Conservation (phyloP, 2,329 filamentous ascomycete genomes). For the Diplodia mutila region DNA sequence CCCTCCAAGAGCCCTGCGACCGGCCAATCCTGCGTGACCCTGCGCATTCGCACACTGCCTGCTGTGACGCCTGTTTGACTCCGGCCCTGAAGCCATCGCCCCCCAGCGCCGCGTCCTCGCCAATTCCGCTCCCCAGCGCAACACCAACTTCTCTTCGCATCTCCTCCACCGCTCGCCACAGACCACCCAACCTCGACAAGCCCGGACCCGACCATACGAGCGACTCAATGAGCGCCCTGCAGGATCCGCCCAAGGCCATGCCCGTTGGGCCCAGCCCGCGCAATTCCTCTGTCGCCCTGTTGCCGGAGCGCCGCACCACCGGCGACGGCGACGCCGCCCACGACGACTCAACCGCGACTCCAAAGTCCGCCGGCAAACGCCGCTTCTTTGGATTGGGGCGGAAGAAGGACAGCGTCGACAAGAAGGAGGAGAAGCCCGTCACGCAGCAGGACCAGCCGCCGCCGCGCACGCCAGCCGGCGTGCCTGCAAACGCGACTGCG, state of each 20-base stretch:
- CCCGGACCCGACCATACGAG: constrained; percentile 1
- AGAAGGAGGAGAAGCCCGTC: constrained; percentile 24
- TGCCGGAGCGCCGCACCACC: constrained; percentile 29
- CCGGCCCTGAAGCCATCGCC: constrained; percentile 13
- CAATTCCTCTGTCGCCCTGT: constrained; percentile 31
- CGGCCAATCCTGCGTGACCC: neutral
- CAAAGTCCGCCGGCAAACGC: constrained; percentile 36
- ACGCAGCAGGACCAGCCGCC: neutral
- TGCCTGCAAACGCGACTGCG: constrained; percentile 20
- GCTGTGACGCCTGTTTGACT: constrained; percentile 19
- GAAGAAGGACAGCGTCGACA: constrained; percentile 38
- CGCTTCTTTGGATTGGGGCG: constrained; percentile 43
- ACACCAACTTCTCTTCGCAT: neutral
- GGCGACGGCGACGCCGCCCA: constrained; percentile 31
- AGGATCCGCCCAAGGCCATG: constrained; percentile 29
- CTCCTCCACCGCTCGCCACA: neutral
- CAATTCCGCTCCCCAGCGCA: neutral
- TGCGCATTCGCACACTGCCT: constrained; percentile 8
- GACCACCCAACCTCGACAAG: no score
- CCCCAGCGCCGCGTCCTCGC: constrained; percentile 2
- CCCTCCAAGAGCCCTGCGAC: constrained; percentile 1
- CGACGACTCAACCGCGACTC: neutral
- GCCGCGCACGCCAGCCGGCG: constrained; percentile 10
- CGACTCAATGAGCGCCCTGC: constrained; percentile 33
- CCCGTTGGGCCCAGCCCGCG: constrained; percentile 29